Evolutionary conservation across 176 grass and related monocot genomes (phyloP), one percentile per base, ranked within the genome.

Genomic region (Carex myosuroides): DNA sequence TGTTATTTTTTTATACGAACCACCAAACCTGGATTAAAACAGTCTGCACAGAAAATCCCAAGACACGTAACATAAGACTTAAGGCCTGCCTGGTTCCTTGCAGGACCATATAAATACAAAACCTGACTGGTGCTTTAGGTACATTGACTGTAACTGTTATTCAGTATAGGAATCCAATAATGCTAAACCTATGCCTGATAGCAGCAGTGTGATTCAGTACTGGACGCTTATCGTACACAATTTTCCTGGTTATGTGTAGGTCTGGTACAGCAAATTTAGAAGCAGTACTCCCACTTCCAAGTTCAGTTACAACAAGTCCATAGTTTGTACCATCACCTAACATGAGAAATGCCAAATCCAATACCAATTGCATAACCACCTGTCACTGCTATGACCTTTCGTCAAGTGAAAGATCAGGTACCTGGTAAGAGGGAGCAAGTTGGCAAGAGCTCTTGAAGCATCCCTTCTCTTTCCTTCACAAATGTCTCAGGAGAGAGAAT

Each of bases 401-500:
- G 3, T 67, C 64, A 16, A 18, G 64, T 37, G 64, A 68, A 68
- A 35, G 64, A 68, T 68, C 30, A 8, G 33, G 64, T 37, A 68
- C 64, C 64, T 37, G 30, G 64, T 37, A 68, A 68, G 64, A 35
- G 64, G 64, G 64, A 68, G 64, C 26, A 68, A 68, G 30, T 68
- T 16, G 64, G 64, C 64, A 97, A 90, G 79, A 97, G 94, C 59
- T 65, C 88, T 86, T 91, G 90, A 39, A 97, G 92, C 92, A 94
- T 94, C 64, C 87, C 79, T 83, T 94, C 95, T 18, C 95, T 90
- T 87, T 97, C 95, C 65, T 87, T 81, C n/a, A 94, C 89, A 80
- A 97, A 94, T 48, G 80, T 89, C 79, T 94, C 92, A 17, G 92
- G 92, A 0, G 95, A 92, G 65, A 97, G 90, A 17, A 97, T 81